A percentile compares a stretch with the other conserved stretches of the same genome.
phyloP scores from a whole-genome alignment of 2,329 filamentous ascomycete genomes.

The Hypoxylon rubiginosum region DNA sequence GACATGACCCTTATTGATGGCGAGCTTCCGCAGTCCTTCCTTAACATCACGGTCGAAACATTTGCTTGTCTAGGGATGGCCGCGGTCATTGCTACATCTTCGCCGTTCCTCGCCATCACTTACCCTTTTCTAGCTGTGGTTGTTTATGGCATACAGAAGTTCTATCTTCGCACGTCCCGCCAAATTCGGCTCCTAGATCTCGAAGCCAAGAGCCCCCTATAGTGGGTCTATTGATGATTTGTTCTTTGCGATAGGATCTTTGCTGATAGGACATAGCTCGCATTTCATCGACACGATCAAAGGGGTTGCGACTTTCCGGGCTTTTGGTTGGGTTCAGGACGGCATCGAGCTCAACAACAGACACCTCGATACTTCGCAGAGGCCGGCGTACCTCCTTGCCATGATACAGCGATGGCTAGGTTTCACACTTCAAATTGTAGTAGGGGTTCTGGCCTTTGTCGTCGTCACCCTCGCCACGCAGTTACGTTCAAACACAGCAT shows the following conservation, averaged over 20 bases:
- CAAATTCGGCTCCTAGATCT: conserved; percentile 68
- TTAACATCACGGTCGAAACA: conserved; percentile 31
- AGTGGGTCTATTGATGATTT: conserved; percentile 49
- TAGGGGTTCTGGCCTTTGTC: conserved; percentile 42
- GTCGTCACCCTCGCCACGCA: conserved; percentile 43
- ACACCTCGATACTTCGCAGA: conserved; percentile 64
- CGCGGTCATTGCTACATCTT: conserved; percentile 56
- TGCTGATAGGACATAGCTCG: conserved; percentile 37
- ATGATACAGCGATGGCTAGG: conserved; percentile 59
- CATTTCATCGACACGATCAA: conserved; percentile 63
- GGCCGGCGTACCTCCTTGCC: conserved; percentile 65
- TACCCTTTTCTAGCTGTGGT: conserved; percentile 58
- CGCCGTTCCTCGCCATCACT: conserved; percentile 57
- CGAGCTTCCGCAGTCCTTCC: conserved; percentile 50
- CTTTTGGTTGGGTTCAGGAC: conserved; percentile 61
- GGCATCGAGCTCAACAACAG: conserved; percentile 54
- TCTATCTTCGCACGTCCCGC: conserved; percentile 62
- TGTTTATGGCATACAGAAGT: conserved; percentile 39
- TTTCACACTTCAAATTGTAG: conserved; percentile 39
- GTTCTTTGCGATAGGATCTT: neutral
- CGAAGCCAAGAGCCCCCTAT: conserved; percentile 64
- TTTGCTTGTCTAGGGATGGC: conserved; percentile 55
- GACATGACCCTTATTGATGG: conserved; percentile 57
- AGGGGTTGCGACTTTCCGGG: conserved; percentile 63
- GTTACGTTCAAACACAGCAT: conserved; percentile 42